phyloP scores from a whole-genome alignment of 2,329 filamentous ascomycete species.

The Aspergillus transmontanensis region DNA sequence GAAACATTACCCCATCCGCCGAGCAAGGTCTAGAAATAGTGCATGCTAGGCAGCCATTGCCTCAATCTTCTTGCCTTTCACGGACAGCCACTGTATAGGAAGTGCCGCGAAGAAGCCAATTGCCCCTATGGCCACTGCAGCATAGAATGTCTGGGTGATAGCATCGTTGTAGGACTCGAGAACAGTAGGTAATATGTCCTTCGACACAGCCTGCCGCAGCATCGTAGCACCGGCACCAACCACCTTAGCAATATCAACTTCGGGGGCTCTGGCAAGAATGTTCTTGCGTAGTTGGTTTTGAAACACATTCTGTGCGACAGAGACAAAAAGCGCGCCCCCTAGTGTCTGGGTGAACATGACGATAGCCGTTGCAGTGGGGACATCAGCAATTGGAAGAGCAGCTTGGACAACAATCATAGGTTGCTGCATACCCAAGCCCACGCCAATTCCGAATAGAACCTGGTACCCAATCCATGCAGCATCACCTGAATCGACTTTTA shows the following conservation, averaged over 20 bases:
- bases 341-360: constrained; percentile 42
- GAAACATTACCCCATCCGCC: neutral
- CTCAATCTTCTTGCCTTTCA: constrained; percentile 40
- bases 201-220: constrained; percentile 33
- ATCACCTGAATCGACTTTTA: constrained; percentile 33
- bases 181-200: constrained; percentile 30
- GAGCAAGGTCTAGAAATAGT: neutral
- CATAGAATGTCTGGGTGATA: constrained; percentile 42
- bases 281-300: constrained; percentile 36
- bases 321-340: constrained; percentile 31
- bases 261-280: constrained; percentile 28
- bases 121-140: constrained; percentile 40
- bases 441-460: constrained; percentile 37
- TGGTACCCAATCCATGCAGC: constrained; percentile 45
- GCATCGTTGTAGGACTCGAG: constrained; percentile 41
- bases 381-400: constrained; percentile 31
- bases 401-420: constrained; percentile 40
- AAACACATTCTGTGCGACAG: constrained; percentile 43
- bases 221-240: constrained; percentile 41
- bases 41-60: constrained; percentile 12
- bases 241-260: constrained; percentile 29
- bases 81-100: constrained; percentile 44
- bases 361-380: constrained; percentile 38
- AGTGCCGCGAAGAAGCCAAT: constrained; percentile 36
- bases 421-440: constrained; percentile 41